phyloP scores from a whole-genome alignment of 306 rosid species.

The Sicyos edulis region DNA sequence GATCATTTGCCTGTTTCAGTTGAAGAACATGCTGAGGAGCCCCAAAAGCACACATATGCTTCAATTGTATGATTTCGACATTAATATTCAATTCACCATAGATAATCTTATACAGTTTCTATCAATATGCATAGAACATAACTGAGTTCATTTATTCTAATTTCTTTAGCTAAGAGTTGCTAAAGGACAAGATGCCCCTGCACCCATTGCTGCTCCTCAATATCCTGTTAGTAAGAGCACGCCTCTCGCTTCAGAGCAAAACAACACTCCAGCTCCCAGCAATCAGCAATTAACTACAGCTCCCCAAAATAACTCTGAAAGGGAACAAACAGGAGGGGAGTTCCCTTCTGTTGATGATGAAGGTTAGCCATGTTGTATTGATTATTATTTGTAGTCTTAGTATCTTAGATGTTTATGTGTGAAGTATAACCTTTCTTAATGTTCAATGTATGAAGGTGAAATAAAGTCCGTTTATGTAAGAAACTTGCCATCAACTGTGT shows the following conservation, averaged over 20 bases:
- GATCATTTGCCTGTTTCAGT: constrained; percentile 54
- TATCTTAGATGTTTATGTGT: background rate
- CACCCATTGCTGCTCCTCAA: constrained; percentile 31
- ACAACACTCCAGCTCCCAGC: constrained; percentile 31
- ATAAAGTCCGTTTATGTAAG: constrained; percentile 89
- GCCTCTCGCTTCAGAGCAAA: constrained; percentile 35
- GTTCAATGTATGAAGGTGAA: constrained; percentile 41
- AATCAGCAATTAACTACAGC: constrained; percentile 28
- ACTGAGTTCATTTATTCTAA: constrained; percentile 31
- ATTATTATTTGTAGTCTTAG: background rate
- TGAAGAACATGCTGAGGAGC: constrained; percentile 80
- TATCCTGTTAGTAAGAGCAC: constrained; percentile 31
- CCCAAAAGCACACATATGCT: constrained; percentile 92
- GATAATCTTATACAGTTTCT: constrained; percentile 7
- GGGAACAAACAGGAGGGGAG: constrained; percentile 37
- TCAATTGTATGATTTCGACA: constrained; percentile 61
- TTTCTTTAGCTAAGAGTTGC: constrained; percentile 63
- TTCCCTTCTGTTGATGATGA: constrained; percentile 33
- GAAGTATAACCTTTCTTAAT: background rate
- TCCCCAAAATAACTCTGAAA: constrained; percentile 28
- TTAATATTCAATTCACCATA: constrained; percentile 7
- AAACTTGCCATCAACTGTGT: constrained; percentile 67
- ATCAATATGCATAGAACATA: constrained; percentile 13
- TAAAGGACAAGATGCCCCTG: constrained; percentile 50
- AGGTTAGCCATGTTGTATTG: constrained; percentile 29